Percentiles rank a stretch among this genome's conserved stretches.
Evolutionary conservation across 1,284 basidiomycete genomes (phyloP).

Genomic region (Austroboletus niveus): DNA sequence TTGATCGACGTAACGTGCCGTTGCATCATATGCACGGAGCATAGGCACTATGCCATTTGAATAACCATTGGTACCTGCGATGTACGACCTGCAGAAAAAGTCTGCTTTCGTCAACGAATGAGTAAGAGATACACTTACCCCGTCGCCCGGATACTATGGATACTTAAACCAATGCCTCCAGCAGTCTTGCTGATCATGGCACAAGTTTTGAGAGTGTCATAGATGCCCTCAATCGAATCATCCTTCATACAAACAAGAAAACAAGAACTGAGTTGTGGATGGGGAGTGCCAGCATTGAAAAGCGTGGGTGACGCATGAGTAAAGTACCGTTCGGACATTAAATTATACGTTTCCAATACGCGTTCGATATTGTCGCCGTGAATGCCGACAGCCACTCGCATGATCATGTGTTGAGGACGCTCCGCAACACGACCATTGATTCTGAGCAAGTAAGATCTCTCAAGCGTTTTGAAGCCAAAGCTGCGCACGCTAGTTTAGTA

Average conservation of each 20-base stretch:
- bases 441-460: slow-evolving; percentile 95
- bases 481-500: slow-evolving; percentile 39
- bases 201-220: slow-evolving; percentile 97
- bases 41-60: slow-evolving; percentile 99
- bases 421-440: slow-evolving; percentile 96
- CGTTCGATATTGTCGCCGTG: slow-evolving; percentile 90
- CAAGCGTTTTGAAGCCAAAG: slow-evolving; percentile 99
- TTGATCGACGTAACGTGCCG: slow-evolving; percentile 98
- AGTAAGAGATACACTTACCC: slow-evolving; percentile 52
- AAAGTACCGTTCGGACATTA: slow-evolving; percentile 97
- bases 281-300: slow-evolving; percentile 97
- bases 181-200: slow-evolving; percentile 99
- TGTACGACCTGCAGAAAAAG: slow-evolving; percentile 62
- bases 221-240: slow-evolving; percentile 99
- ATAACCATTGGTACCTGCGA: slow-evolving; percentile 95
- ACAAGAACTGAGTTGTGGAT: slow-evolving; percentile 95
- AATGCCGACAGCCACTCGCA: slow-evolving; percentile 99
- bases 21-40: slow-evolving; percentile 98
- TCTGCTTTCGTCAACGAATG: slow-evolving; percentile 9
- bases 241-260: slow-evolving; percentile 99
- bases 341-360: slow-evolving; percentile 88
- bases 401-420: slow-evolving; percentile 98
- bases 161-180: slow-evolving; percentile 95
- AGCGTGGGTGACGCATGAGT: slow-evolving; percentile 98
- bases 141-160: slow-evolving; percentile 96